Evolutionary conservation across 2,329 filamentous ascomycete genomes (phyloP).

Genomic region (Aspergillus sp.): DNA sequence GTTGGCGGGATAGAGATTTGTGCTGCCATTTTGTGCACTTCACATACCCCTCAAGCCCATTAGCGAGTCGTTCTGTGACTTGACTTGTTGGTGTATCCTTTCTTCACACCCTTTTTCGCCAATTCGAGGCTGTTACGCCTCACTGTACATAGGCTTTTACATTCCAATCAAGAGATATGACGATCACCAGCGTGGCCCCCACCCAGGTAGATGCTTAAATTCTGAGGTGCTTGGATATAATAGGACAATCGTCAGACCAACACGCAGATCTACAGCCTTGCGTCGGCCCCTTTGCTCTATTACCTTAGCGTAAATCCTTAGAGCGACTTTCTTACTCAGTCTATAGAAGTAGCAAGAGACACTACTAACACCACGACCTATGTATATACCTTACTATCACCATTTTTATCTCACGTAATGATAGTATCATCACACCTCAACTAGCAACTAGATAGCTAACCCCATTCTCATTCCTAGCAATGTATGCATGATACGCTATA

Average conservation of each 20-base stretch:
- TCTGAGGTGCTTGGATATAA: not conserved
- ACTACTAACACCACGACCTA: not conserved
- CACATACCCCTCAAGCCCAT: slow-evolving; percentile 6
- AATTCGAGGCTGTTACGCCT: not conserved
- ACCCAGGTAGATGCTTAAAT: not conserved
- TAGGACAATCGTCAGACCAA: not conserved
- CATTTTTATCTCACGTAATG: too few species aligned
- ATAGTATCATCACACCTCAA: too few species aligned
- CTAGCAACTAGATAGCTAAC: too few species aligned
- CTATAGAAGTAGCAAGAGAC: too few species aligned
- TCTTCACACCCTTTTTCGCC: not conserved
- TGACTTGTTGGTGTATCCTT: not conserved
- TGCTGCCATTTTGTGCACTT: not conserved
- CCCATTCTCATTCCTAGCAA: too few species aligned
- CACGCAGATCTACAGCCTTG: not conserved
- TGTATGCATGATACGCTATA: too few species aligned
- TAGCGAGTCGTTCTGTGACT: slow-evolving; percentile 7
- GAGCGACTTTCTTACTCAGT: too few species aligned
- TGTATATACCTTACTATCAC: too few species aligned
- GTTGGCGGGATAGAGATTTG: not conserved
- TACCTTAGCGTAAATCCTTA: too few species aligned
- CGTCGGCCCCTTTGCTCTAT: not conserved
- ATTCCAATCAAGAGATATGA: slow-evolving; percentile 3
- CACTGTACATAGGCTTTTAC: slow-evolving; percentile 1
- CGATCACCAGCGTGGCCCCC: not conserved